phyloP scores from a whole-genome alignment of 208 protist genomes.

The Acanthamoeba royreba region DNA sequence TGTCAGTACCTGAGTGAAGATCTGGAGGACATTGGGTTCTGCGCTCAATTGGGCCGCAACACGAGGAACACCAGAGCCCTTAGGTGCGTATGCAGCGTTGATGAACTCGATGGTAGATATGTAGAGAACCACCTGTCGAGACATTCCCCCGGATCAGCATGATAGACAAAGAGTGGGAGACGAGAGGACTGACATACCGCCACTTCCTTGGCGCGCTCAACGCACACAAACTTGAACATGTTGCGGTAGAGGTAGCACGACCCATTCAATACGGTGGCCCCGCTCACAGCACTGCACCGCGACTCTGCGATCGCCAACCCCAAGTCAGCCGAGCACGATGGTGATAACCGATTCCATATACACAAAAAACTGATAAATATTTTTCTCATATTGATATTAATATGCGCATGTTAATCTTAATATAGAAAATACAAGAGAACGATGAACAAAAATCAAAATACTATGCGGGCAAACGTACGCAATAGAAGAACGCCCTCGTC shows the following conservation, averaged over 20 bases:
- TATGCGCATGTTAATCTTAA: background rate
- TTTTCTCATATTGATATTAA: no score
- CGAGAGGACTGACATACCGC: background rate
- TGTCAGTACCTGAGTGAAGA: background rate
- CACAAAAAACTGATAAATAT: no score
- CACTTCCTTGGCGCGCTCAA: background rate
- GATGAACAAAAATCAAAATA: background rate
- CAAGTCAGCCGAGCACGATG: no score
- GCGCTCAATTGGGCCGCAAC: background rate
- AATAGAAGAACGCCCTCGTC: background rate
- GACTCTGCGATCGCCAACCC: no score
- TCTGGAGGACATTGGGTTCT: background rate
- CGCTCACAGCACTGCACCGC: background rate
- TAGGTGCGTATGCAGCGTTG: background rate
- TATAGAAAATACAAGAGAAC: no score
- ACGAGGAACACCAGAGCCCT: background rate
- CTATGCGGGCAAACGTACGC: no score
- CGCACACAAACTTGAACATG: constrained; percentile 11
- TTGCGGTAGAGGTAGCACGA: background rate
- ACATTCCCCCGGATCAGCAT: background rate
- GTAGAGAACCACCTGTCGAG: background rate
- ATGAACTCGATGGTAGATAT: background rate
- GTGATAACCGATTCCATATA: no score
- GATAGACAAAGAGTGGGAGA: background rate
- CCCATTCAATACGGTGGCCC: background rate